Base-by-base conservation (phyloP, 164 flowering plant species). In the Annona squamosa region DNA sequence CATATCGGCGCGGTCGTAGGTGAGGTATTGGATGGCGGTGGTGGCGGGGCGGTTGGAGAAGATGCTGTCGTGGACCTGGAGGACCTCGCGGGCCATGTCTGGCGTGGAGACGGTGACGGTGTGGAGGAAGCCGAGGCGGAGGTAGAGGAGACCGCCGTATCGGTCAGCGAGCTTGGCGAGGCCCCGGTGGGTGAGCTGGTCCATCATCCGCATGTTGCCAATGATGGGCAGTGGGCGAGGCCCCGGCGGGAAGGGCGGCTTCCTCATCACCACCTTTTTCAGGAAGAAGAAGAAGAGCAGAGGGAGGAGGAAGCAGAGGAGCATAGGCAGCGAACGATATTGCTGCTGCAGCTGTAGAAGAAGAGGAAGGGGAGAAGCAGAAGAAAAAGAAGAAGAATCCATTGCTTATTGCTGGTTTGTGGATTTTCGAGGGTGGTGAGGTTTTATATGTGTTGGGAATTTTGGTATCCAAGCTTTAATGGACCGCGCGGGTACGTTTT, bases 1-100 rank as follows among this genome's bases (percentile, higher is more conserved):
- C 96, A 94, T 88, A 81, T 94, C 94, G 0, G 97, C 89, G 0
- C 90, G 81, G 76, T 89, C 86, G 72, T 92, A 94, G 0, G 93
- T 89, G 4, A 90, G 78, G 80, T 89, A 92, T 12, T 79, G 82
- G 63, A 88, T 87, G 69, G 94, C 92, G 3, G 84, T 73, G 3
- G 84, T 86, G 41, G 91, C 89, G 0, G 98, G 97, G 0, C 97
- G 84, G 80, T 90, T 89, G 41, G 97, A 87, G 82, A 84, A 92
- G 52, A 85, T 81, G 77, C 79, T 84, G 82, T 93, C 98, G 17
- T 91, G 94, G 4, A 80, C 87, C 73, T 89, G 91, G 0, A 93
- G 86, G 4, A 93, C 94, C 44, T 93, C 81, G 1, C 86, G 84
- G 37, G 98, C 98, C 44, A 78, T 74, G 2, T 91, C 91, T 0